These are phyloP conservation scores for Hemerocallis citrina DNA, from an alignment of 106 monocot species.

Conservation along the genomic window DNA sequence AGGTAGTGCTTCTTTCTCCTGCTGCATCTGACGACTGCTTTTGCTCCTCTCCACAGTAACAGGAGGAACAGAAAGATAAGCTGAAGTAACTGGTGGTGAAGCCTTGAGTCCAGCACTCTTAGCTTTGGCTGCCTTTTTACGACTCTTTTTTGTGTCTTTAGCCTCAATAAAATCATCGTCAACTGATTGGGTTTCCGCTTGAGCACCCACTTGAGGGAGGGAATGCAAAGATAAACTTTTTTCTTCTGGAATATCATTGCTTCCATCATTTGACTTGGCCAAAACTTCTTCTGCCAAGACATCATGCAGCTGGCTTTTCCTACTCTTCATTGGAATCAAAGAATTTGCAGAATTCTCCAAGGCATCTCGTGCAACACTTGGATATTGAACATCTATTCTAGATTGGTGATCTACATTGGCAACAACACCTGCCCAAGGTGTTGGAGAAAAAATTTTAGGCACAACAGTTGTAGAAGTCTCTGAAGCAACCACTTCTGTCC, in stretches of 20 bases:
- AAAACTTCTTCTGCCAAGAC: constrained; percentile 73
- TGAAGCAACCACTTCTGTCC: constrained; percentile 16
- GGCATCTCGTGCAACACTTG: neutral
- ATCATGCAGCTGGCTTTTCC: constrained; percentile 75
- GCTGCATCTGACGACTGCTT: constrained; percentile 27
- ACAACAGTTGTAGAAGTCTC: constrained; percentile 9
- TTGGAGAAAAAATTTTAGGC: neutral
- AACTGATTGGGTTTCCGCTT: constrained; percentile 8
- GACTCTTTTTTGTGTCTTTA: constrained; percentile 73
- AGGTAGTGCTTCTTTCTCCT: constrained; percentile 49
- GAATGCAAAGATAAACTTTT: constrained; percentile 12
- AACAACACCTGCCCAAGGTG: constrained; percentile 32
- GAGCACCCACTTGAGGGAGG: constrained; percentile 1
- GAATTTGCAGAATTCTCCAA: constrained; percentile 8
- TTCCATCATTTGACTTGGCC: constrained; percentile 39
- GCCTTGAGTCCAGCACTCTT: constrained; percentile 55
- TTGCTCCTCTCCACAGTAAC: constrained; percentile 37
- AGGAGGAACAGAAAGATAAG: constrained; percentile 24
- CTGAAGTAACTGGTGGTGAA: constrained; percentile 36
- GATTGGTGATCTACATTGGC: constrained; percentile 30
- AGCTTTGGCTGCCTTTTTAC: constrained; percentile 71
- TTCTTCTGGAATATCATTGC: constrained; percentile 13
- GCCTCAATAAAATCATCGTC: constrained; percentile 89
- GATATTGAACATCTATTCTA: constrained; percentile 20
- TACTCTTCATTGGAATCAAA: constrained; percentile 19